Evolutionary conservation across 2,329 filamentous ascomycete genomes (phyloP).

Genomic region (Colletotrichum nymphaeae): DNA sequence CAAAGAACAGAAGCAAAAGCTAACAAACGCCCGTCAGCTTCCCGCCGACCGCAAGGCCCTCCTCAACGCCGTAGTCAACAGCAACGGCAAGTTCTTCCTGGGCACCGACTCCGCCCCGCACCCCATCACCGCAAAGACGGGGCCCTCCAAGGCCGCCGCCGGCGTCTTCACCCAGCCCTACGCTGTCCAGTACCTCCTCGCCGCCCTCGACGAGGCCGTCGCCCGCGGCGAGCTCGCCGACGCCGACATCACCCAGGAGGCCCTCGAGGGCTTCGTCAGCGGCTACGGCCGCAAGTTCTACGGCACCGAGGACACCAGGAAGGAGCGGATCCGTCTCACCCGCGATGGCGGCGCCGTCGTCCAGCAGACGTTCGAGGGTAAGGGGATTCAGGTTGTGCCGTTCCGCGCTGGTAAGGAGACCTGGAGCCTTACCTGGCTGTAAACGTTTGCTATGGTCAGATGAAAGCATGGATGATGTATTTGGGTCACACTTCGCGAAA

Average conservation of each 20-base stretch:
- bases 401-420: slow-evolving; percentile 72
- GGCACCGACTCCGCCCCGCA: slow-evolving; percentile 79
- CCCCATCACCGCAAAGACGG: slow-evolving; percentile 66
- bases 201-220: slow-evolving; percentile 61
- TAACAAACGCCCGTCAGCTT: slow-evolving; percentile 2
- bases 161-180: slow-evolving; percentile 86
- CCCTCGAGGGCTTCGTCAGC: slow-evolving; percentile 66
- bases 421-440: slow-evolving; percentile 64
- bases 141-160: slow-evolving; percentile 66
- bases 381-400: slow-evolving; percentile 72
- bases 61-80: slow-evolving; percentile 70
- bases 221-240: slow-evolving; percentile 63
- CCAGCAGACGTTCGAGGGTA: slow-evolving; percentile 62
- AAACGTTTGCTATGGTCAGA: background rate
- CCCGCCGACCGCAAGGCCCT: slow-evolving; percentile 80
- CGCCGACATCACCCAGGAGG: slow-evolving; percentile 64
- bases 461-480: background rate
- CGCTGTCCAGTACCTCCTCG: slow-evolving; percentile 72
- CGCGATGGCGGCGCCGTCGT: slow-evolving; percentile 66
- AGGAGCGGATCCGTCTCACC: slow-evolving; percentile 67
- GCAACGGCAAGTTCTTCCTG: slow-evolving; percentile 78
- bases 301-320: slow-evolving; percentile 57
- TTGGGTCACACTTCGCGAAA: background rate
- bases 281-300: slow-evolving; percentile 67
- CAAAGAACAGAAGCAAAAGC: background rate